Evolutionary conservation across 441 rosid species (phyloP), one percentile per base, ranked within the genome.

Genomic region (Viola pubescens): DNA sequence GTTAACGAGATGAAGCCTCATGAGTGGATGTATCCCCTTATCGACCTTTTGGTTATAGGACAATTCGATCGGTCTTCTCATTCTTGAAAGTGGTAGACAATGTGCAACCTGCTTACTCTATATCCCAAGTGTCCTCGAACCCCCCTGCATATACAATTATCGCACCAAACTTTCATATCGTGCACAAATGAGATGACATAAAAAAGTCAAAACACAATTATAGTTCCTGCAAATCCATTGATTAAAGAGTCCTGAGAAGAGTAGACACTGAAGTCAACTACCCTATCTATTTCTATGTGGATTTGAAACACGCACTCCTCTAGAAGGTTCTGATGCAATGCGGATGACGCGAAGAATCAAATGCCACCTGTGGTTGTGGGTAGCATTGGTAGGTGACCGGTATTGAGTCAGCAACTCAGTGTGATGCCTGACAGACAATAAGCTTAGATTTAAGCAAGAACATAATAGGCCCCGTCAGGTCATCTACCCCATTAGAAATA

Each of bases 101-200:
- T 55, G 60, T 40, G 11, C 7, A 50, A 19, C 26, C 26, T 19
- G 26, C 26, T 19, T 19, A 48, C 47, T 59, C 67, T 69, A 73
- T 52, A 45, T 54, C 63, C 58, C 4, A 13, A 59, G 34, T 13
- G 72, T 70, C 73, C 73, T 74, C 52, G 72, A 68, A 68, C 76
- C 74, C 58, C 56, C 77, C 87, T 82, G 84, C 61, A 59, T 8
- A 9, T 6, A 51, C 3, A 39, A 38, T 12, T 26, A 46, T 51
- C 42, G 12, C 41, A 48, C 12, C 3, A 38, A n/a, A 12, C 11
- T 47, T 38, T 6, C 12, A 38, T 46, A 16, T 51, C 37, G 19
- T 7, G 11, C 43, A 46, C 26, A 19, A 19, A 19, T 19, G 26
- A 19, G 26, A 19, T 19, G 26, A 19, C n/a, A n/a, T n/a, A 19